Evolutionary conservation across 768 basidiomycete species (phyloP).

Genomic region (Trametes cubensis): DNA sequence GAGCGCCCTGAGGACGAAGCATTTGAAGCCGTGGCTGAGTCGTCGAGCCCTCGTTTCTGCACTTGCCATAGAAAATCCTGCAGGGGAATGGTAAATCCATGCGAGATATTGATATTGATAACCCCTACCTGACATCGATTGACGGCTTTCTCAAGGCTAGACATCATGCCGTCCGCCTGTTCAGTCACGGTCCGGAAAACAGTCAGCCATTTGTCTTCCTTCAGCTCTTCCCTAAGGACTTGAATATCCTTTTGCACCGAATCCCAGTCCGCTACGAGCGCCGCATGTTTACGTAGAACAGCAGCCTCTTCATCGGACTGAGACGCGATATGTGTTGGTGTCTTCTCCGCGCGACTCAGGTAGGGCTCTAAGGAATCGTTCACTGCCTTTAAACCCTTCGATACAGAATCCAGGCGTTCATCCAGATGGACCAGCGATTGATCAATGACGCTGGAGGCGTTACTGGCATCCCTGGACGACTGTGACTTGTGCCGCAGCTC

Average conservation of each 20-base stretch:
- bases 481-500: slow-evolving; percentile 89
- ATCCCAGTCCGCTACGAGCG: slow-evolving; percentile 79
- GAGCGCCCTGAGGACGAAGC: slow-evolving; percentile 49
- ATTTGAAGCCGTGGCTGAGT: slow-evolving; percentile 44
- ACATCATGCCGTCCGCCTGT: slow-evolving; percentile 98
- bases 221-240: slow-evolving; percentile 85
- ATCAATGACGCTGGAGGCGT: slow-evolving; percentile 74
- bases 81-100: not conserved
- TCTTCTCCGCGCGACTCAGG: slow-evolving; percentile 41
- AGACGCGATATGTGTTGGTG: slow-evolving; percentile 26
- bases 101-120: not conserved
- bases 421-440: slow-evolving; percentile 79
- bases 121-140: slow-evolving; percentile 76
- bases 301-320: slow-evolving; percentile 44
- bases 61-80: slow-evolving; percentile 86
- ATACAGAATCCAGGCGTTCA: slow-evolving; percentile 73
- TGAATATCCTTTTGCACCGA: slow-evolving; percentile 78
- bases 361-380: slow-evolving; percentile 68
- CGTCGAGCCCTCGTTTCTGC: slow-evolving; percentile 56
- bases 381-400: slow-evolving; percentile 70
- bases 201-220: slow-evolving; percentile 96
- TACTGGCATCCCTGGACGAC: slow-evolving; percentile 55
- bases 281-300: slow-evolving; percentile 73
- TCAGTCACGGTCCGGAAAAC: slow-evolving; percentile 93
- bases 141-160: slow-evolving; percentile 90